phyloP scores from a whole-genome alignment of 106 monocot species.

The Acanthochlamys bracteata region DNA sequence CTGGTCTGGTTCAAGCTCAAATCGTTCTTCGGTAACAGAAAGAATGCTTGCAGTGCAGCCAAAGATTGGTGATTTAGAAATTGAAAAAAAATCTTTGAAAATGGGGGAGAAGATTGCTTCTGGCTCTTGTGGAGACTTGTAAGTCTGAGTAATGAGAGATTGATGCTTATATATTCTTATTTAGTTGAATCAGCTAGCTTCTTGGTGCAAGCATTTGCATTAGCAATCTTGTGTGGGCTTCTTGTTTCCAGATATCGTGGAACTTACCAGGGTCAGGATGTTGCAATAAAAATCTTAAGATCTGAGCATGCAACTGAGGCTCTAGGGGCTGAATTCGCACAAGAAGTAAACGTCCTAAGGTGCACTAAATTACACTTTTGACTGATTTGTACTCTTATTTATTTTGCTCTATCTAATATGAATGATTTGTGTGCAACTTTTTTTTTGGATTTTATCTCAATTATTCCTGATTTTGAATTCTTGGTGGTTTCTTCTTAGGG shows the following conservation, averaged over 20 bases:
- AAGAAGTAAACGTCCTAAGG: slow-evolving; percentile 83
- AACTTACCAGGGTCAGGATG: slow-evolving; percentile 68
- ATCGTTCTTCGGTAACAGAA: slow-evolving; percentile 23
- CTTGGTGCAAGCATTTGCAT: too few species aligned
- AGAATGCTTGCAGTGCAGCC: slow-evolving; percentile 30
- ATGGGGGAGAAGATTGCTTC: slow-evolving; percentile 62
- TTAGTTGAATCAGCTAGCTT: too few species aligned
- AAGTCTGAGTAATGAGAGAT: slow-evolving; percentile 12
- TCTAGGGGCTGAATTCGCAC: slow-evolving; percentile 51
- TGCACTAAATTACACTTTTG: not conserved
- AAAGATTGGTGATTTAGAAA: slow-evolving; percentile 49
- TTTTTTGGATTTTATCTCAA: not conserved
- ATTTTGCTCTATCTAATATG: not conserved
- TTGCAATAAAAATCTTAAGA: slow-evolving; percentile 83
- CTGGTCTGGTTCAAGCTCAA: slow-evolving; percentile 48
- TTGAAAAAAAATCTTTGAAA: slow-evolving; percentile 53
- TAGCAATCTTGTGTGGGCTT: not conserved
- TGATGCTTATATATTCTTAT: not conserved
- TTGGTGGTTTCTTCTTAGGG: slow-evolving; percentile 27
- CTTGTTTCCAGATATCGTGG: slow-evolving; percentile 58
- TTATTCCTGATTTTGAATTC: not conserved
- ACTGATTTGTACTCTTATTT: not conserved
- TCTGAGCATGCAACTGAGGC: slow-evolving; percentile 54
- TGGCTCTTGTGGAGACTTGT: slow-evolving; percentile 85
- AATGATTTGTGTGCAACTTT: not conserved